Evolutionary conservation across 306 rosid genomes (phyloP).

Genomic region (Begonia loranthoides): DNA sequence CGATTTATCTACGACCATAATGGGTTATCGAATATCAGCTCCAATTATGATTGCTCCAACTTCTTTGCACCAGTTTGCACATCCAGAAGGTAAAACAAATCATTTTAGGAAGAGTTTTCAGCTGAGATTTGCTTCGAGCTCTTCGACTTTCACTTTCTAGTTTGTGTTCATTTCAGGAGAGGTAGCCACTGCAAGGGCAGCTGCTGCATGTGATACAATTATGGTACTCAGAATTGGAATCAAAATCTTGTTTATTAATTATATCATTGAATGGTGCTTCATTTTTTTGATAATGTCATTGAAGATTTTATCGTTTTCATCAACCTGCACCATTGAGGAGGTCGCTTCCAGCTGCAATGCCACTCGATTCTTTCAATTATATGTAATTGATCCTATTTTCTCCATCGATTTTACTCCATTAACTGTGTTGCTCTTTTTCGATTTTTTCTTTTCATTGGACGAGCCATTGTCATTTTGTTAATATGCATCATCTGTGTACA

Average conservation of each 20-base stretch:
- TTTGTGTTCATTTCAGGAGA: constrained; percentile 31
- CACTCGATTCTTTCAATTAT: constrained; percentile 60
- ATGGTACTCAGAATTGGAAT: constrained; percentile 26
- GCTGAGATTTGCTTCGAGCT: constrained; percentile 3
- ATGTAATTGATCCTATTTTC: constrained; percentile 19
- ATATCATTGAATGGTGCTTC: too few relatives aligned
- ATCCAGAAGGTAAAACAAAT: constrained; percentile 36
- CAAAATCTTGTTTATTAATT: not conserved
- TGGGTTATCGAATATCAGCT: constrained; percentile 36
- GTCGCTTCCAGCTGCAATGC: constrained; percentile 64
- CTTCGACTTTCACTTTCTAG: not conserved
- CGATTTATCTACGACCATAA: constrained; percentile 36
- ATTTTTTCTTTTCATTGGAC: not conserved
- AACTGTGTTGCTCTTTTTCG: not conserved
- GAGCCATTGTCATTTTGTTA: not conserved
- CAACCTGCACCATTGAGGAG: constrained; percentile 49
- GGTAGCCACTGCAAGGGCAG: constrained; percentile 62
- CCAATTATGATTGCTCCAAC: constrained; percentile 58
- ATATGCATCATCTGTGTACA: not conserved
- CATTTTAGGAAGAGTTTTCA: not conserved
- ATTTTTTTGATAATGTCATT: not conserved
- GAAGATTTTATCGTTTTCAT: constrained; percentile 32
- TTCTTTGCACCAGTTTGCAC: constrained; percentile 37
- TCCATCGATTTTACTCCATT: not conserved
- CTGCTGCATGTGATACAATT: constrained; percentile 49